Percentiles rank a stretch among this genome's conserved stretches.
Evolutionary conservation across 2,329 filamentous ascomycete species (phyloP).

Genomic region (Chaetomiaceae sp.): DNA sequence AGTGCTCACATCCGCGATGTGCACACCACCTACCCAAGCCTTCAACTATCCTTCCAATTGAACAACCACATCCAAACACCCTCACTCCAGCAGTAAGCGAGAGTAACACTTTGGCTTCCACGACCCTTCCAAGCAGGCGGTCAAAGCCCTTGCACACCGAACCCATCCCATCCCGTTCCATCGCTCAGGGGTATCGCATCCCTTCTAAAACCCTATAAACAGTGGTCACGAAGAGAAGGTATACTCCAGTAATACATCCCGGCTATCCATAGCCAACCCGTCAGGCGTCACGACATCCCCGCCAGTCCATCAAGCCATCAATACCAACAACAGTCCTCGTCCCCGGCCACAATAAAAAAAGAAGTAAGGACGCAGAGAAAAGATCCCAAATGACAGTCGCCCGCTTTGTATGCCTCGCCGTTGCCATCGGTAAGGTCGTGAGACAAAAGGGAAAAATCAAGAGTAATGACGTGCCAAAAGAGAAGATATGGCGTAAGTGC

Average conservation of each 20-base stretch:
- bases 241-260: slow-evolving; percentile 17
- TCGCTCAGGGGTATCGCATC: slow-evolving; percentile 17
- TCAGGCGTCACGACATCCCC: slow-evolving; percentile 5
- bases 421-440: slow-evolving; percentile 11
- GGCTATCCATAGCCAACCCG: slow-evolving; percentile 9
- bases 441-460: background rate
- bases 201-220: slow-evolving; percentile 18
- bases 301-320: background rate
- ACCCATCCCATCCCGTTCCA: slow-evolving; percentile 4
- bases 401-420: slow-evolving; percentile 14
- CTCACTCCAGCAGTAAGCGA: too few relatives aligned
- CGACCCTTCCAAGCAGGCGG: background rate
- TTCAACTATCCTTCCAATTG: too few relatives aligned
- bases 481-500: too few relatives aligned
- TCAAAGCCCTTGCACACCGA: background rate
- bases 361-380: slow-evolving; percentile 19
- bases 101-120: too few relatives aligned
- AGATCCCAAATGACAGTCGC: slow-evolving; percentile 13
- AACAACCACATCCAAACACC: too few relatives aligned
- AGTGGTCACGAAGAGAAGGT: slow-evolving; percentile 16
- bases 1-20: too few relatives aligned
- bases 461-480: too few relatives aligned
- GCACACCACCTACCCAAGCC: too few relatives aligned
- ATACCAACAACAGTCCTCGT: background rate
- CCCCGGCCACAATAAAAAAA: background rate